A percentile compares a stretch with the other conserved stretches of the same genome.
These are phyloP conservation scores for Neofusicoccum sp. DNA, from an alignment of 2,329 filamentous ascomycete species.

Conservation along the genomic window DNA sequence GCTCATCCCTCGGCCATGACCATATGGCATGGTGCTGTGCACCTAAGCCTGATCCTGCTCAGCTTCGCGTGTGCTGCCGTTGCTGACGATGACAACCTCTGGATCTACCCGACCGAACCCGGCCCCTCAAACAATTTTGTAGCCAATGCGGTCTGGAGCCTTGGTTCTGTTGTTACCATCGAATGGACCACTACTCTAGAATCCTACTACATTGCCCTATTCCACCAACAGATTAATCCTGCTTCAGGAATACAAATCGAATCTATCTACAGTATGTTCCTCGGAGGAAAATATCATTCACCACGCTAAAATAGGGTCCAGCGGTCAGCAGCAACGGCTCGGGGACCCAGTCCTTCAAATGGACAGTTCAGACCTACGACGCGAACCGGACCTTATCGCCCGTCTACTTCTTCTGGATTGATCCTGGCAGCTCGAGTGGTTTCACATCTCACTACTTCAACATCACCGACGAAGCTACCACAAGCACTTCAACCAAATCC, in stretches of 20 bases:
- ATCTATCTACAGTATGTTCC: background rate
- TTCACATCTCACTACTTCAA: slow-evolving; percentile 14
- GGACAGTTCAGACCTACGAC: background rate
- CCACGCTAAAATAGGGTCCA: background rate
- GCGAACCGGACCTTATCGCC: background rate
- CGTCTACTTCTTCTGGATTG: background rate
- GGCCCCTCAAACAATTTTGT: slow-evolving; percentile 5
- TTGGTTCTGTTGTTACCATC: background rate
- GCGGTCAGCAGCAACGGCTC: background rate
- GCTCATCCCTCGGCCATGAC: background rate
- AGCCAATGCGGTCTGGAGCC: background rate
- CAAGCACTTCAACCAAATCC: background rate
- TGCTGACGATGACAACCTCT: background rate
- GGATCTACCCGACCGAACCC: background rate
- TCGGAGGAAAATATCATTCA: background rate
- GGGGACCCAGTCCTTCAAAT: background rate
- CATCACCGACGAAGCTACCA: background rate
- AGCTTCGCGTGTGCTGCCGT: background rate
- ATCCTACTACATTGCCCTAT: background rate
- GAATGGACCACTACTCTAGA: background rate
- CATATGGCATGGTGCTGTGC: background rate
- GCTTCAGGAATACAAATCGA: background rate
- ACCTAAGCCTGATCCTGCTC: background rate
- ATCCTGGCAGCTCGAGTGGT: background rate
- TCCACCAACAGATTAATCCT: background rate